Conservation (phyloP, 345 rosid species). For the Rhizophora mangle region DNA sequence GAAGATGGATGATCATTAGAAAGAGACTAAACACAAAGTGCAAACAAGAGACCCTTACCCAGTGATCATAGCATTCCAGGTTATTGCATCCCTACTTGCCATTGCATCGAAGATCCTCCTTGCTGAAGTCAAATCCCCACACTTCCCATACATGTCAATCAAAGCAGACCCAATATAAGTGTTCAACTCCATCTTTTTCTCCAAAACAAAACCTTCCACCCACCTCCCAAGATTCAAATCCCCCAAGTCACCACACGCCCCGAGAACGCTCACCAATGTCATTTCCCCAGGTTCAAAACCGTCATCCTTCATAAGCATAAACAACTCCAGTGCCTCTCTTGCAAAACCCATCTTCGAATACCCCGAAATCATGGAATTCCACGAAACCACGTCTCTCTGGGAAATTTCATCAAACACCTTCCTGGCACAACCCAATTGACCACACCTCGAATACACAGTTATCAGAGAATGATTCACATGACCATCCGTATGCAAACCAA, state of each 20-base stretch:
- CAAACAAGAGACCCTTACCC: conserved; percentile 37
- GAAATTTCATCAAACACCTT: conserved; percentile 72
- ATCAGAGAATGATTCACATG: conserved; percentile 68
- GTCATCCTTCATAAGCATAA: conserved; percentile 54
- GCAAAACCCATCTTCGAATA: conserved; percentile 64
- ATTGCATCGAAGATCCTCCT: conserved; percentile 68
- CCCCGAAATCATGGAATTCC: conserved; percentile 94
- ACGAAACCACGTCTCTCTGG: conserved; percentile 61
- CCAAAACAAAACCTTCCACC: conserved; percentile 46
- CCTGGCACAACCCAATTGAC: conserved; percentile 38
- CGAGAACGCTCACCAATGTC: conserved; percentile 74
- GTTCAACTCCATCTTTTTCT: conserved; percentile 46
- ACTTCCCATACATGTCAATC: conserved; percentile 77
- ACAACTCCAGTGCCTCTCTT: conserved; percentile 55
- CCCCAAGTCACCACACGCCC: conserved; percentile 67
- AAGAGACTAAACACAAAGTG: not conserved
- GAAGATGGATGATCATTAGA: too few species aligned
- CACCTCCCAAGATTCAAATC: conserved; percentile 64
- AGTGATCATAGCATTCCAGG: conserved; percentile 91
- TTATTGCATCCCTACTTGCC: conserved; percentile 51
- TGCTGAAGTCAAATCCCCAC: conserved; percentile 68
- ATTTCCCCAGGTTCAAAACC: conserved; percentile 70
- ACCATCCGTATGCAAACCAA: conserved; percentile 52
- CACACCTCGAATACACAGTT: conserved; percentile 51
- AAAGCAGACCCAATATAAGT: conserved; percentile 60